Conservation (phyloP, 2,329 filamentous ascomycete genomes). For the Elsinoe batatas region DNA sequence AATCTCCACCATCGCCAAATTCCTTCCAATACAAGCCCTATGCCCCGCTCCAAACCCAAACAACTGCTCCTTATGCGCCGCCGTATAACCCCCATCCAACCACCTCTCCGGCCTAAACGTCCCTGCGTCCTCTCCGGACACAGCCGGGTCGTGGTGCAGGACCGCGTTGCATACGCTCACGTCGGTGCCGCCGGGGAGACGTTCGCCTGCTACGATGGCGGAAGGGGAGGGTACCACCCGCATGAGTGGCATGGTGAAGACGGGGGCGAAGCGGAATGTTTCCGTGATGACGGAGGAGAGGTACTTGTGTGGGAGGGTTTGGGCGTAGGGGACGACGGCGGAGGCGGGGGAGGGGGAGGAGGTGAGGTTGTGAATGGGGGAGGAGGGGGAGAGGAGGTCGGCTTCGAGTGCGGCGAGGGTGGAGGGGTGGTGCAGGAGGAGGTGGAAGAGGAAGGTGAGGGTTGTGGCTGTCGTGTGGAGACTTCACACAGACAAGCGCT, state of each 20-base stretch:
- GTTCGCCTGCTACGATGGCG: slow-evolving; percentile 4
- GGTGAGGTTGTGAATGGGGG: neutral
- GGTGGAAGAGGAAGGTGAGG: slow-evolving; percentile 24
- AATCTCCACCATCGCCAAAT: slow-evolving; percentile 32
- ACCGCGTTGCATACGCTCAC: slow-evolving; percentile 14
- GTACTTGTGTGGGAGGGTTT: neutral
- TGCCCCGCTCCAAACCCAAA: slow-evolving; percentile 7
- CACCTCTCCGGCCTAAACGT: slow-evolving; percentile 19
- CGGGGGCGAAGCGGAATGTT: neutral
- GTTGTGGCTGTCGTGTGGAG: slow-evolving; percentile 22
- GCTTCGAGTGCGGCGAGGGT: neutral
- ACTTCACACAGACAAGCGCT: neutral
- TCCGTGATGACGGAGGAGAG: neutral
- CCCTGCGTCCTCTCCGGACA: slow-evolving; percentile 22
- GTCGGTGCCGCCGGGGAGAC: slow-evolving; percentile 17
- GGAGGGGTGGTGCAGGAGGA: slow-evolving; percentile 20
- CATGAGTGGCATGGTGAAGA: slow-evolving; percentile 7
- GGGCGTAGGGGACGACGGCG: neutral
- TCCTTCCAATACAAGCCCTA: slow-evolving; percentile 36
- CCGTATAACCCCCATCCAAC: slow-evolving; percentile 25
- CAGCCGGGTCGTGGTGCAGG: slow-evolving; percentile 15
- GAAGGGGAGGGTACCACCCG: neutral
- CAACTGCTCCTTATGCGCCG: neutral
- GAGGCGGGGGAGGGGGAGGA: neutral
- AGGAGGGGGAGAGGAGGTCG: neutral